Percentiles rank a stretch among this genome's conserved stretches.
phyloP scores from a whole-genome alignment of 108 stramenopile genomes.

The Skeletonema tropicum region DNA sequence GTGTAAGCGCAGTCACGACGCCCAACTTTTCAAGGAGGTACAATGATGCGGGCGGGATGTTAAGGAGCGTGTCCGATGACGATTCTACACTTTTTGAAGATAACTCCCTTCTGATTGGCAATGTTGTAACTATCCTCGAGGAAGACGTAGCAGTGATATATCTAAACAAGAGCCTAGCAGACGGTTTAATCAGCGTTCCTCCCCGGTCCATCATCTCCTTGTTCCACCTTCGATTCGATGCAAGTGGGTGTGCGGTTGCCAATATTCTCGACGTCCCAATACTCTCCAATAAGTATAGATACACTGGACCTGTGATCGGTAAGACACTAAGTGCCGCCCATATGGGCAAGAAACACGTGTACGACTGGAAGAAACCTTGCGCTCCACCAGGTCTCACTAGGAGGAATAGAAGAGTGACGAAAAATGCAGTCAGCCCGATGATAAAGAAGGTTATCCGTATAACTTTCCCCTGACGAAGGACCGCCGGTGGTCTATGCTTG shows the following conservation, averaged over 20 bases:
- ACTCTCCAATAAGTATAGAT: constrained; percentile 69
- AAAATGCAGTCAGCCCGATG: constrained; percentile 44
- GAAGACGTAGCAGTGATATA: constrained; percentile 65
- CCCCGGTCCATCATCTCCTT: background rate
- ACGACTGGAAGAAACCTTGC: constrained; percentile 28
- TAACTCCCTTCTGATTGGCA: background rate
- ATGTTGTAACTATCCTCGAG: constrained; percentile 56
- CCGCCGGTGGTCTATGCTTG: constrained; percentile 53
- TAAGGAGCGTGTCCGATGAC: constrained; percentile 25
- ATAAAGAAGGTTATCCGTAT: constrained; percentile 50
- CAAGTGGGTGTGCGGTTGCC: constrained; percentile 69
- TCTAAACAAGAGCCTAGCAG: constrained; percentile 44
- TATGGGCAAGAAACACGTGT: constrained; percentile 62
- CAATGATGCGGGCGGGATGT: constrained; percentile 74
- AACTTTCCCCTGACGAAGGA: constrained; percentile 58
- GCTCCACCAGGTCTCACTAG: constrained; percentile 48
- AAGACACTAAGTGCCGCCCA: constrained; percentile 64
- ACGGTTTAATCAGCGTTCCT: constrained; percentile 13
- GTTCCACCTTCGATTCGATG: constrained; percentile 12
- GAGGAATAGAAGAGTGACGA: constrained; percentile 46
- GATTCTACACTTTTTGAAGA: background rate
- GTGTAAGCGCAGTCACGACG: constrained; percentile 71
- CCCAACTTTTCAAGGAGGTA: constrained; percentile 82
- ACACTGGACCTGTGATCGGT: constrained; percentile 65
- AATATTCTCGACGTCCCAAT: constrained; percentile 78